These are phyloP conservation scores for Hymenoscyphus fructigenus DNA, from an alignment of 2,329 filamentous ascomycete species.

Conservation along the genomic window DNA sequence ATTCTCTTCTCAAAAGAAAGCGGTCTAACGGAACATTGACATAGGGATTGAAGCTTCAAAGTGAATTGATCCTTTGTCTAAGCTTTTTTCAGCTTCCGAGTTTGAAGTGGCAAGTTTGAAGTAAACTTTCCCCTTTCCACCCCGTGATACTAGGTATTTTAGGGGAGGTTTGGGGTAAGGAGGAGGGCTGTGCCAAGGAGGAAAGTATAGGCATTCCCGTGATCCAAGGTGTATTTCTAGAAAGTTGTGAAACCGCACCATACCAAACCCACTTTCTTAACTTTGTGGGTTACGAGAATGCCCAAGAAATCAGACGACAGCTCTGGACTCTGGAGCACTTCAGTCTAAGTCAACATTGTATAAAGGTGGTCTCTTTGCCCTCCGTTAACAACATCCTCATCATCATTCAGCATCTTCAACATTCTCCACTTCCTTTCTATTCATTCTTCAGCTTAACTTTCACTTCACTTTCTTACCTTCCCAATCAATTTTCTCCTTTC, in stretches of 20 bases:
- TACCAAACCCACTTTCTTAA: neutral
- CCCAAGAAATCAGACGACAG: neutral
- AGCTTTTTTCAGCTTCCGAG: neutral
- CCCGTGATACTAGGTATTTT: neutral
- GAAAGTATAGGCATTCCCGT: neutral
- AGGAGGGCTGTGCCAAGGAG: neutral
- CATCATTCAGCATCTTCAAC: conserved; percentile 2
- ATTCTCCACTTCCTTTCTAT: conserved; percentile 1
- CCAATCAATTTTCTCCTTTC: neutral
- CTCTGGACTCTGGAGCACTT: neutral
- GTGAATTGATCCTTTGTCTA: neutral
- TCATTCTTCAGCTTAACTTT: neutral
- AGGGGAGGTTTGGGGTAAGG: neutral
- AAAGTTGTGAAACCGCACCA: neutral
- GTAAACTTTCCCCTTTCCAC: neutral
- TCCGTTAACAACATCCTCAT: neutral
- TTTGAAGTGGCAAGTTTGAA: neutral
- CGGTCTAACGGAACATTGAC: neutral
- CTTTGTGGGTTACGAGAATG: neutral
- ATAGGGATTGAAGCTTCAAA: neutral
- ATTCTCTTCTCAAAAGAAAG: neutral
- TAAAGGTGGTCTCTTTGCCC: neutral
- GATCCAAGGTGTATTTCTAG: neutral
- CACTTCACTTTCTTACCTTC: conserved; percentile 2
- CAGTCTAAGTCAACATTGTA: neutral